These are phyloP conservation scores for Candida coquimbonensis DNA, from an alignment of 805 yeast species.

Conservation along the genomic window DNA sequence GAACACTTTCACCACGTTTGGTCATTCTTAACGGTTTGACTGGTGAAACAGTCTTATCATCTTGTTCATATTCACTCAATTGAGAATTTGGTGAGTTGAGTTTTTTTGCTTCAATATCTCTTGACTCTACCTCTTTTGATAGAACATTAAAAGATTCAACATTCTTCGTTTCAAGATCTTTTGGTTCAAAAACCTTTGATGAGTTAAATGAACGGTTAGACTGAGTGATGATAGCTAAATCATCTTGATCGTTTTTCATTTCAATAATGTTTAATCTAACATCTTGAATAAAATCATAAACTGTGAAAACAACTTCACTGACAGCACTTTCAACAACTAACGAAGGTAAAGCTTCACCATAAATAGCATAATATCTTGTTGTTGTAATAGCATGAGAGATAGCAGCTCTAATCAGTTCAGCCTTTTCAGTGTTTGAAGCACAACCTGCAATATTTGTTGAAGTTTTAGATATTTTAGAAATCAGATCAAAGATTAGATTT, in stretches of 20 bases:
- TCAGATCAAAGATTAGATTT: conserved; percentile 41
- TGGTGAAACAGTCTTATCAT: conserved; percentile 28
- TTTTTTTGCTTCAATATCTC: not conserved
- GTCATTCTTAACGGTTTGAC: conserved; percentile 69
- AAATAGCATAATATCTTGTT: conserved; percentile 64
- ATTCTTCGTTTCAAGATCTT: not conserved
- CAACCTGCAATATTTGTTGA: conserved; percentile 24
- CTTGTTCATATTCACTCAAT: not conserved
- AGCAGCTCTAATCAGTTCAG: conserved; percentile 52
- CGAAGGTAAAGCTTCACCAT: conserved; percentile 59
- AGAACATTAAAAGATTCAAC: too few species aligned
- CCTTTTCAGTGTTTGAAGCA: conserved; percentile 31
- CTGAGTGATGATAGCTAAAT: not conserved
- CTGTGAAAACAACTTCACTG: conserved; percentile 60
- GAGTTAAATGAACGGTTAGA: conserved; percentile 6
- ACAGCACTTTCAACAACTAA: conserved; percentile 69
- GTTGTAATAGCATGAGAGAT: conserved; percentile 71
- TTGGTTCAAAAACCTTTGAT: not conserved
- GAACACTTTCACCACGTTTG: conserved; percentile 35
- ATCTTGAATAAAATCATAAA: conserved; percentile 53
- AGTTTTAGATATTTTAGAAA: conserved; percentile 40
- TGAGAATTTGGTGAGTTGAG: not conserved
- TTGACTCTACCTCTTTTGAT: too few species aligned
- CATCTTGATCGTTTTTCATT: not conserved
- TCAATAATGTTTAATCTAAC: conserved; percentile 35